Percentiles rank a stretch among this genome's conserved stretches.
Evolutionary conservation across 2,329 filamentous ascomycete species (phyloP).

Genomic region (Verticillium klebahnii): DNA sequence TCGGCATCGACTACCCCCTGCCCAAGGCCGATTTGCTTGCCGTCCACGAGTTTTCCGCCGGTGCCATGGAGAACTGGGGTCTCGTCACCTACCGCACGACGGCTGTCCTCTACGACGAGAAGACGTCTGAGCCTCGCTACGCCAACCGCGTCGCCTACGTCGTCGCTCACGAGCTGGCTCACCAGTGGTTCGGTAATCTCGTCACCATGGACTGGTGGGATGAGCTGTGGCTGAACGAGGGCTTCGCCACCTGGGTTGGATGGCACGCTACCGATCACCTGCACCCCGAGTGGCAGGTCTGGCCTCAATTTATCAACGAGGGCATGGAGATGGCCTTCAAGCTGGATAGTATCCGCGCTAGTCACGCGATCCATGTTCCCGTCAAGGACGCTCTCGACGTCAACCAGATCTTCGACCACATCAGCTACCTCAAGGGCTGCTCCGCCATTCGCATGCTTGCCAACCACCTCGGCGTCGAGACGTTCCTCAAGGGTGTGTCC

Average conservation of each 20-base stretch:
- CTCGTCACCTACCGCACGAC: constrained; percentile 95
- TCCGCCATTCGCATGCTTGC: constrained; percentile 96
- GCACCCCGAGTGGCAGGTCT: constrained; percentile 96
- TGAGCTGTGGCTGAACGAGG: constrained; percentile 91
- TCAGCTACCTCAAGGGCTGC: constrained; percentile 95
- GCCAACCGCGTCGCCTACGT: constrained; percentile 95
- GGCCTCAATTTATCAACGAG: constrained; percentile 96
- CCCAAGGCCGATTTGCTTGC: constrained; percentile 89
- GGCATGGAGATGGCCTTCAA: constrained; percentile 87
- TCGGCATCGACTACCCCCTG: constrained; percentile 86
- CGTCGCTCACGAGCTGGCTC: constrained; percentile 94
- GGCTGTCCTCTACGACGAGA: constrained; percentile 92
- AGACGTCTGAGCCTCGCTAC: constrained; percentile 83
- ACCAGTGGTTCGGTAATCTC: constrained; percentile 94
- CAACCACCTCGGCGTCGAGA: constrained; percentile 79
- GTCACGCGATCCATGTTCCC: constrained; percentile 93
- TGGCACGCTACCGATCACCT: constrained; percentile 90
- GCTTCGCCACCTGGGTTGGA: constrained; percentile 97
- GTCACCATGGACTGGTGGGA: constrained; percentile 98
- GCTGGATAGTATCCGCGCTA: constrained; percentile 84
- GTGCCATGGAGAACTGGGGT: constrained; percentile 96
- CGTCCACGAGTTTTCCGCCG: constrained; percentile 85
- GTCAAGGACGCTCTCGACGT: constrained; percentile 87
- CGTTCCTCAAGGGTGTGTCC: constrained; percentile 85
- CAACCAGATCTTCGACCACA: constrained; percentile 96